Percentiles rank a stretch among this genome's conserved stretches.
phyloP scores from a whole-genome alignment of 495 filamentous ascomycete genomes.

The Stereocaulon alpinum region DNA sequence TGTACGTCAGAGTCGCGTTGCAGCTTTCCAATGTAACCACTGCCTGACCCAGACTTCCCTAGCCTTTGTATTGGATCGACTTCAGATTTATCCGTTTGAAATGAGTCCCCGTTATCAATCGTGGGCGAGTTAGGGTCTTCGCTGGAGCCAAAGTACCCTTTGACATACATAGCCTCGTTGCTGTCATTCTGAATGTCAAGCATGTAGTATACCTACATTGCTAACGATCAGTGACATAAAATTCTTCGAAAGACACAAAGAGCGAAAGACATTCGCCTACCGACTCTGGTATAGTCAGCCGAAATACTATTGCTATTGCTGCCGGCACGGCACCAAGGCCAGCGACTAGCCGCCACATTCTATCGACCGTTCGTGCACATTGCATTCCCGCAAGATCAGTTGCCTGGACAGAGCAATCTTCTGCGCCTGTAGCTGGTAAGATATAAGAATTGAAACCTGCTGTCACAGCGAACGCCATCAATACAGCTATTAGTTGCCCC shows the following conservation, averaged over 20 bases:
- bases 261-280: constrained; percentile 10
- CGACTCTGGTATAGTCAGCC: constrained; percentile 53
- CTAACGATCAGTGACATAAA: background rate
- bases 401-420: constrained; percentile 7
- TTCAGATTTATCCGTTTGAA: background rate
- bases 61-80: constrained; percentile 5
- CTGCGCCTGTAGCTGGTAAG: background rate
- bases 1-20: constrained; percentile 24
- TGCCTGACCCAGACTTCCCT: background rate
- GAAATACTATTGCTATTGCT: constrained; percentile 45
- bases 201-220: constrained; percentile 34
- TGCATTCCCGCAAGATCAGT: constrained; percentile 24
- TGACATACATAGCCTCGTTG: constrained; percentile 23
- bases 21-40: constrained; percentile 1
- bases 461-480: constrained; percentile 40
- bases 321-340: constrained; percentile 53
- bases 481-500: constrained; percentile 51
- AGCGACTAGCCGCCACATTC: constrained; percentile 51
- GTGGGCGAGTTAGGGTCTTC: background rate
- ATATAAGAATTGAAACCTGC: constrained; percentile 26
- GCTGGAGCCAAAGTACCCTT: constrained; percentile 19
- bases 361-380: constrained; percentile 30
- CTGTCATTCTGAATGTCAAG: constrained; percentile 38
- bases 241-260: background rate
- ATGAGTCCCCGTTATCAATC: background rate